These are phyloP conservation scores for Penicillium sp. DNA, from an alignment of 2,329 filamentous ascomycete species.

Conservation along the genomic window DNA sequence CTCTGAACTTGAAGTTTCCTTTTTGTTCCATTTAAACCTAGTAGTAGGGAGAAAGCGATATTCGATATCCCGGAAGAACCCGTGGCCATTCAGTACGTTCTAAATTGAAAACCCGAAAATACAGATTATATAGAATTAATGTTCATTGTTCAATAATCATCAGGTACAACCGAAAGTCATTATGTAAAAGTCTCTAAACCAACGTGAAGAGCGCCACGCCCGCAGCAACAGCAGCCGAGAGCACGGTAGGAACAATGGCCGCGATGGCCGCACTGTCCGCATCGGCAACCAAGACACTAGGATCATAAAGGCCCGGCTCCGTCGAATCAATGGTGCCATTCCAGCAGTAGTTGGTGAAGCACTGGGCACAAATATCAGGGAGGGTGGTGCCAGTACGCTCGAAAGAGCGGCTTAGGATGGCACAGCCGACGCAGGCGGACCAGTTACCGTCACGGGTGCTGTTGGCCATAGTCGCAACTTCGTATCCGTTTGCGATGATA, in stretches of 20 bases:
- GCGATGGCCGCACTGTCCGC: constrained; percentile 10
- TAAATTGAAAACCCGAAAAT: too few relatives aligned
- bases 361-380: constrained; percentile 72
- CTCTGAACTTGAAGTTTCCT: too few relatives aligned
- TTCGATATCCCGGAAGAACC: too few relatives aligned
- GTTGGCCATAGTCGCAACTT: constrained; percentile 82
- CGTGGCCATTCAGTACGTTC: too few relatives aligned
- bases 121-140: neutral
- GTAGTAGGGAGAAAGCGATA: too few relatives aligned
- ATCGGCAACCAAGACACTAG: constrained; percentile 27
- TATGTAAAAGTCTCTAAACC: constrained; percentile 8
- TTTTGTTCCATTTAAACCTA: too few relatives aligned
- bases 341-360: constrained; percentile 90
- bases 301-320: constrained; percentile 46
- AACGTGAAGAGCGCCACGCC: constrained; percentile 18
- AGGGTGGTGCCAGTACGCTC: constrained; percentile 69
- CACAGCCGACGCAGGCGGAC: constrained; percentile 85
- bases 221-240: constrained; percentile 15
- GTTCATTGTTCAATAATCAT: neutral
- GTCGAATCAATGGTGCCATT: constrained; percentile 68
- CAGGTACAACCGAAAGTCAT: neutral
- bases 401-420: constrained; percentile 77
- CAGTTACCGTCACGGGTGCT: constrained; percentile 73
- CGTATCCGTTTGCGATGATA: constrained; percentile 85
- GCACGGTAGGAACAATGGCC: constrained; percentile 15